Percentiles rank a stretch among this genome's conserved stretches.
These are phyloP conservation scores for Globisporangium viniferum DNA, from an alignment of 352 stramenopile genomes.

Conservation along the genomic window DNA sequence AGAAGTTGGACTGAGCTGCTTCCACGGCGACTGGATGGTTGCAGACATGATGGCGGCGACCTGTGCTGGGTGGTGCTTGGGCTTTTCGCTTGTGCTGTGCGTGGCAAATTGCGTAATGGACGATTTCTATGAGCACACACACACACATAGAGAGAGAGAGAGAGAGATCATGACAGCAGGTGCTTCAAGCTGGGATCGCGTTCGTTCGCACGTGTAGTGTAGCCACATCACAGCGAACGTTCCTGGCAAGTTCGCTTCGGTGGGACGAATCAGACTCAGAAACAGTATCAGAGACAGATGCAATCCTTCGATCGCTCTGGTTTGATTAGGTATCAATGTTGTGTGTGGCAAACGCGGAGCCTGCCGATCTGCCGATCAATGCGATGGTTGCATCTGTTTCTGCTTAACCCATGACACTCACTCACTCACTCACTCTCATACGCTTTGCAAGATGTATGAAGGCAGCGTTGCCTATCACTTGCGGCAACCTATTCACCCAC, in stretches of 20 bases:
- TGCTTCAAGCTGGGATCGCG: no score
- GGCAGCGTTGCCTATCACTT: background rate
- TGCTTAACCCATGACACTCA: background rate
- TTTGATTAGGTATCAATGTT: no score
- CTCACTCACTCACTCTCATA: background rate
- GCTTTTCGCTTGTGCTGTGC: background rate
- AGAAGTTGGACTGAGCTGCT: slow-evolving; percentile 2
- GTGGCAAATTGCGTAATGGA: slow-evolving; percentile 8
- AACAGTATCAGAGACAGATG: no score
- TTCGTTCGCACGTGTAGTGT: no score
- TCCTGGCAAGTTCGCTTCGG: slow-evolving; percentile 2
- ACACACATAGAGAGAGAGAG: background rate
- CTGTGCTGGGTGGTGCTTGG: background rate
- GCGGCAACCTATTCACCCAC: no score
- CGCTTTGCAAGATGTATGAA: background rate
- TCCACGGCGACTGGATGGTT: slow-evolving; percentile 3
- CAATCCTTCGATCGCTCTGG: no score
- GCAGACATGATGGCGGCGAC: background rate
- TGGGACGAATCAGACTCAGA: background rate
- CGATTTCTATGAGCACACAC: background rate
- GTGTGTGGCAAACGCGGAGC: no score
- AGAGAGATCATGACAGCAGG: background rate
- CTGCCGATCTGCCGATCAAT: no score
- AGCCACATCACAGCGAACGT: slow-evolving; percentile 4
- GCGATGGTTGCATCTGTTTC: no score